phyloP scores from a whole-genome alignment of 306 rosid species.

The peach (Prunus persica) region Prunus_persica_NCBIv2 NC_034014.1:20173501-20174000 shows the following conservation, averaged over 20 bases:
- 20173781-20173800: too few species aligned
- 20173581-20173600: slow-evolving; percentile 78
- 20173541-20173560: slow-evolving; percentile 64
- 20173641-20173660: slow-evolving; percentile 78
- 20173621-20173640: slow-evolving; percentile 75
- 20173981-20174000: slow-evolving; percentile 84
- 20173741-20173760: not conserved
- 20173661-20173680: slow-evolving; percentile 67
- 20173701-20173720: not conserved
- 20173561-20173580: slow-evolving; percentile 65
- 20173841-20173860: not conserved
- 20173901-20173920: slow-evolving; percentile 82
- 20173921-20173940: slow-evolving; percentile 70
- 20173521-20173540: slow-evolving; percentile 62
- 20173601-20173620: slow-evolving; percentile 82
- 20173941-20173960: slow-evolving; percentile 51
- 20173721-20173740: not conserved
- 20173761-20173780: not conserved
- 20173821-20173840: not conserved
- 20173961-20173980: slow-evolving; percentile 62
- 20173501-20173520: slow-evolving; percentile 64
- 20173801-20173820: not conserved
- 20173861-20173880: not conserved
- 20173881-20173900: slow-evolving; percentile 18
- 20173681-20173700: not conserved